Conservation (phyloP, 768 basidiomycete genomes). For the Naganishia randhawae region DNA sequence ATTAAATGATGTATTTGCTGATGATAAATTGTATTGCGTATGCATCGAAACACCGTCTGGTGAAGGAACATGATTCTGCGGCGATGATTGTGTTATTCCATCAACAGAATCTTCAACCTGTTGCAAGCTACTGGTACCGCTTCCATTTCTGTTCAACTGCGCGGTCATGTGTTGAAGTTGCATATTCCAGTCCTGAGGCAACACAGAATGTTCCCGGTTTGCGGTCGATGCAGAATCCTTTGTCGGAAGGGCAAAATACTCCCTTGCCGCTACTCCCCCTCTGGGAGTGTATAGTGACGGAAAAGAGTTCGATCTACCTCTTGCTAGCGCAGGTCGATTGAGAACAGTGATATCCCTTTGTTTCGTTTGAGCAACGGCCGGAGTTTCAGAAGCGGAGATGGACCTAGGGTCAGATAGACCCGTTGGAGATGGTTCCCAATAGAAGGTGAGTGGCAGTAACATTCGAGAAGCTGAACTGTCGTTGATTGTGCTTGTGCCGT, state of each 20-base stretch:
- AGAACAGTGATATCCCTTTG: neutral
- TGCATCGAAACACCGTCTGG: neutral
- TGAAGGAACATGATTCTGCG: neutral
- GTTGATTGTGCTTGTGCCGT: neutral
- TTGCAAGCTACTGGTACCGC: conserved; percentile 16
- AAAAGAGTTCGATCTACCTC: conserved; percentile 21
- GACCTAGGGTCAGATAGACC: neutral
- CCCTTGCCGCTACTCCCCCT: neutral
- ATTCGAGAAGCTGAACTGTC: neutral
- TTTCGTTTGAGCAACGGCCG: neutral
- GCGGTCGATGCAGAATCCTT: neutral
- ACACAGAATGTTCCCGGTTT: neutral
- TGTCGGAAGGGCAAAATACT: neutral
- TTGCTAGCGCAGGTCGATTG: neutral
- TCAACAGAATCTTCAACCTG: conserved; percentile 9
- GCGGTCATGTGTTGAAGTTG: conserved; percentile 7
- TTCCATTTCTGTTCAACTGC: conserved; percentile 16
- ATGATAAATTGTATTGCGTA: neutral
- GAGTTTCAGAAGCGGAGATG: neutral
- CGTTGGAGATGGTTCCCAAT: neutral
- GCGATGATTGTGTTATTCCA: neutral
- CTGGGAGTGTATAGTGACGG: conserved; percentile 8
- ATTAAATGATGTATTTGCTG: neutral
- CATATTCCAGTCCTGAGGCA: conserved; percentile 3
- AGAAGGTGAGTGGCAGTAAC: neutral